Evolutionary conservation across 2,329 filamentous ascomycete species (phyloP).

Genomic region (Conoideocrella luteorostrata): DNA sequence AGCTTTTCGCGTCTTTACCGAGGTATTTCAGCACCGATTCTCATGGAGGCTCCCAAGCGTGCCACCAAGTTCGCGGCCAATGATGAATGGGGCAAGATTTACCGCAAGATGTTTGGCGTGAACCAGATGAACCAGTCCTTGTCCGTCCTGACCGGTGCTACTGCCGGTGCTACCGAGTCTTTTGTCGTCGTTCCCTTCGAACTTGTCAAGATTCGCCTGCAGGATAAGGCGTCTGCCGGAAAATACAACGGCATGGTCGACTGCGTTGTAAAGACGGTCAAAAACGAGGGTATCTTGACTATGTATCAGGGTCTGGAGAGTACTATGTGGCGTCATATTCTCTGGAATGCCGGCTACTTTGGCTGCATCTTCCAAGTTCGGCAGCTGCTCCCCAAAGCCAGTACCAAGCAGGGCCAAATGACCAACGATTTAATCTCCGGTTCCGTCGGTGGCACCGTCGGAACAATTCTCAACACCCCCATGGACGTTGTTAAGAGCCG

Average conservation of each 20-base stretch:
- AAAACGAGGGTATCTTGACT: conserved; percentile 75
- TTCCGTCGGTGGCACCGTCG: conserved; percentile 76
- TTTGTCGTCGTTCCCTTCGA: conserved; percentile 98
- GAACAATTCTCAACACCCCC: conserved; percentile 90
- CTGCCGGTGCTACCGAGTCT: conserved; percentile 89
- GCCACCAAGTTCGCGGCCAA: conserved; percentile 99
- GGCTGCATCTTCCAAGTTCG: conserved; percentile 98
- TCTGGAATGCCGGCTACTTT: conserved; percentile 95
- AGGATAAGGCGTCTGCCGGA: conserved; percentile 87
- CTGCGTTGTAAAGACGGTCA: conserved; percentile 74
- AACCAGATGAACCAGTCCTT: conserved; percentile 86
- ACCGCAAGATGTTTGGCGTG: conserved; percentile 78
- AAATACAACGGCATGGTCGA: conserved; percentile 82
- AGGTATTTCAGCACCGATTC: conserved; percentile 88
- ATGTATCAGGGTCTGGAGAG: conserved; percentile 97
- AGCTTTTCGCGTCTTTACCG: conserved; percentile 89
- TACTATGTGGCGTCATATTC: conserved; percentile 86
- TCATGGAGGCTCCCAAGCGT: conserved; percentile 93
- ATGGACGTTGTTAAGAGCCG: conserved; percentile 97
- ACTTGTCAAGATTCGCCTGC: conserved; percentile 95
- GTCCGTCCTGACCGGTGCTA: conserved; percentile 87
- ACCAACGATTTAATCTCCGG: conserved; percentile 84
- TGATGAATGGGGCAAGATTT: conserved; percentile 95
- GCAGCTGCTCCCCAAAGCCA: conserved; percentile 71
- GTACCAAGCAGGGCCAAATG: conserved; percentile 75